Conservation (phyloP, 352 stramenopile species). For the Stramenopiles sp. region DNA sequence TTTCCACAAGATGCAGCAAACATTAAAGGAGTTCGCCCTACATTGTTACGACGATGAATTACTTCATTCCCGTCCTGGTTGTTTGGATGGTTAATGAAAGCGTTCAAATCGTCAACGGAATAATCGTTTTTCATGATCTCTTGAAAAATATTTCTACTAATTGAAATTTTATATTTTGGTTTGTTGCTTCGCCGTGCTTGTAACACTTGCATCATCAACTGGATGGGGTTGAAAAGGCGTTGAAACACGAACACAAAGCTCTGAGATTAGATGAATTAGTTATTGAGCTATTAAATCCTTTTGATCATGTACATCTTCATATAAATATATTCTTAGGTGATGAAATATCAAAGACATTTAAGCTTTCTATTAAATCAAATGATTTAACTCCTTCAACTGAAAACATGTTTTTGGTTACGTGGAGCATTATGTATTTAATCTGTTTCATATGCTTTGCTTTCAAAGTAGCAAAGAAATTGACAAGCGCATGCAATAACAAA, state of each 20-base stretch:
- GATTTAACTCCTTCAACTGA: neutral
- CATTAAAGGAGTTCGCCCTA: neutral
- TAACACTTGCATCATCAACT: neutral
- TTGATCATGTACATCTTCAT: neutral
- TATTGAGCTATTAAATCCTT: neutral
- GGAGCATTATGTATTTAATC: too few relatives aligned
- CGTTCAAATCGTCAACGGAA: neutral
- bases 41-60: constrained; percentile 2
- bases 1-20: neutral
- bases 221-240: neutral
- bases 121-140: neutral
- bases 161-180: constrained; percentile 6
- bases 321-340: neutral
- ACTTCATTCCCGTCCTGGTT: constrained; percentile 2
- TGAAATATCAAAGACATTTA: neutral
- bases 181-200: neutral
- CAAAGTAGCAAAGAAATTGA: too few relatives aligned
- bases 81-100: neutral
- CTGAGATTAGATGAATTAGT: neutral
- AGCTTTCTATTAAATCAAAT: neutral
- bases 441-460: too few relatives aligned
- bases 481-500: too few relatives aligned
- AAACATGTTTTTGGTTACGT: too few relatives aligned
- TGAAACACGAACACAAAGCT: neutral
- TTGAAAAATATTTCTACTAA: neutral